Conservation (phyloP, 257 asterid genomes). For the Oldenlandia corymbosa region DNA sequence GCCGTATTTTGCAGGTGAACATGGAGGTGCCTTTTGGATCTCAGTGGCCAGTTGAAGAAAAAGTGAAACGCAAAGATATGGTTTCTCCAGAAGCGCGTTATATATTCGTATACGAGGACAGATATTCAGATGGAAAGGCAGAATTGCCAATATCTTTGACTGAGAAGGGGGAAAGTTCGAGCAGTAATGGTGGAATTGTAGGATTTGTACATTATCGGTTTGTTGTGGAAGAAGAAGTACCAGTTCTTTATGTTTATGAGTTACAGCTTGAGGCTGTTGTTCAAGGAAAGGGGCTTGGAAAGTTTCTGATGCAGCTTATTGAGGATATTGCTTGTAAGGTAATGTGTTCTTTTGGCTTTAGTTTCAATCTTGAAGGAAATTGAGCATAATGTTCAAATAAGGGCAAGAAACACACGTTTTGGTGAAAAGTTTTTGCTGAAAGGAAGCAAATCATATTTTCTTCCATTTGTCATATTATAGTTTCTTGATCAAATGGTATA, state of each 20-base stretch:
- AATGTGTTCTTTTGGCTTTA: conserved; percentile 2
- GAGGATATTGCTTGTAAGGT: conserved; percentile 84
- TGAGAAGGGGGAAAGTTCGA: conserved; percentile 22
- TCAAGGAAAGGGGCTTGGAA: conserved; percentile 90
- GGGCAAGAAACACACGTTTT: not conserved
- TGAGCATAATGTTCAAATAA: not conserved
- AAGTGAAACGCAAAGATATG: conserved; percentile 80
- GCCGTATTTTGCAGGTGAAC: conserved; percentile 39
- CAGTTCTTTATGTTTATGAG: conserved; percentile 87
- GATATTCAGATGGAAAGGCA: conserved; percentile 28
- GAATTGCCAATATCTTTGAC: conserved; percentile 18
- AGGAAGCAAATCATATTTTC: not conserved
- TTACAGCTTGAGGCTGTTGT: conserved; percentile 69
- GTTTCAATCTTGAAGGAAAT: not conserved
- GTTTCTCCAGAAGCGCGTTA: conserved; percentile 68
- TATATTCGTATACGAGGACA: conserved; percentile 55
- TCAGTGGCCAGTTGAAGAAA: conserved; percentile 91
- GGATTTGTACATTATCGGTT: conserved; percentile 89
- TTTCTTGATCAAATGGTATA: not conserved
- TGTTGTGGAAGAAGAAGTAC: conserved; percentile 75
- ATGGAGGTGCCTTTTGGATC: conserved; percentile 80
- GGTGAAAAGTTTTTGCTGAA: not conserved
- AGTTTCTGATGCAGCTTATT: conserved; percentile 64
- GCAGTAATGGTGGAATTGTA: conserved; percentile 37
- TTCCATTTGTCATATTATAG: not conserved